A percentile compares a stretch with the other conserved stretches of the same genome.
These are phyloP conservation scores for Nakataea oryzae DNA, from an alignment of 2,329 filamentous ascomycete species.

Conservation along the genomic window DNA sequence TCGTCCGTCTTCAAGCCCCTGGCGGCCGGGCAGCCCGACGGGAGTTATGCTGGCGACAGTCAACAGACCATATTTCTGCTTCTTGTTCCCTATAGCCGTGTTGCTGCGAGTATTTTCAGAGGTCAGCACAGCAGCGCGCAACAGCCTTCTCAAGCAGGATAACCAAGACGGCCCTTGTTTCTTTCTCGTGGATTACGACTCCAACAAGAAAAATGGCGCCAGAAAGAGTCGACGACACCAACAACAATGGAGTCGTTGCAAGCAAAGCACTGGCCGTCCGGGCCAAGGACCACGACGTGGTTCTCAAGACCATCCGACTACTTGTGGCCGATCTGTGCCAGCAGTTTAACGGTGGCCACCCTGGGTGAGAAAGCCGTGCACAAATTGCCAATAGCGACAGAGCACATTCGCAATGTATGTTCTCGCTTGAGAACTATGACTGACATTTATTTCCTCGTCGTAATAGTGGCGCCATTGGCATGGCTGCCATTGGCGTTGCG, in stretches of 20 bases:
- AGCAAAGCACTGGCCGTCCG: neutral
- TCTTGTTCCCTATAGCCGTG: too few species aligned
- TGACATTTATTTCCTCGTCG: neutral
- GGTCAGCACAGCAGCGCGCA: neutral
- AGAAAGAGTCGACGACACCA: neutral
- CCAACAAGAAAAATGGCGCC: neutral
- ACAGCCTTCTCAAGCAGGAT: neutral
- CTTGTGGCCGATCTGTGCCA: conserved; percentile 60
- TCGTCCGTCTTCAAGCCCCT: too few species aligned
- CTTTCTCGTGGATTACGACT: neutral
- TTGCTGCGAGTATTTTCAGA: too few species aligned
- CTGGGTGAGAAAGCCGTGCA: conserved; percentile 36
- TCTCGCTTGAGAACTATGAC: neutral
- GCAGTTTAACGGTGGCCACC: conserved; percentile 60
- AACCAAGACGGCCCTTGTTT: too few species aligned
- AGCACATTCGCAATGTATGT: neutral
- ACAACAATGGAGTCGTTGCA: neutral
- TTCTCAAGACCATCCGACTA: conserved; percentile 49
- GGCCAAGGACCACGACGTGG: conserved; percentile 24
- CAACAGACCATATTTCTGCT: too few species aligned
- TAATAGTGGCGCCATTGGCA: conserved; percentile 19
- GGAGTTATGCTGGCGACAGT: too few species aligned
- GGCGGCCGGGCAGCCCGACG: too few species aligned
- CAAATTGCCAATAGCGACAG: too few species aligned
- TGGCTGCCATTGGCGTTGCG: conserved; percentile 24